Conservation (phyloP, 73 alveolate genomes). For the Stentor roeselii region DNA sequence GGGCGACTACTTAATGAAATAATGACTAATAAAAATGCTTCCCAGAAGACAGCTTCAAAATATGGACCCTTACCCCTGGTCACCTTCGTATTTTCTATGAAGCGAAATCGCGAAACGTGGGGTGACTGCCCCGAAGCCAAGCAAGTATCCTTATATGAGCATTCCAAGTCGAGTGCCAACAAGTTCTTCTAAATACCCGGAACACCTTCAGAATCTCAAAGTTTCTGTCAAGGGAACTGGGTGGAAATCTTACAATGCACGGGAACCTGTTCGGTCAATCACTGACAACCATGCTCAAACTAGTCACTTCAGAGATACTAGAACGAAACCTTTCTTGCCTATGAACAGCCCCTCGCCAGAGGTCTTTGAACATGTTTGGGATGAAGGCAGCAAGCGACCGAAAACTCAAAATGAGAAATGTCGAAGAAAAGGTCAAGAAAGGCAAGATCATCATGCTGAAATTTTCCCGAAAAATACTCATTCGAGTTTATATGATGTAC, state of each 20-base stretch:
- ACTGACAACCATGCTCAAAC: neutral
- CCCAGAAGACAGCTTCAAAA: neutral
- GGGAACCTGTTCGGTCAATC: neutral
- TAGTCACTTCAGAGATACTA: neutral
- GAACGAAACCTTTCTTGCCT: neutral
- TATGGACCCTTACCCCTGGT: neutral
- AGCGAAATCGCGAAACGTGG: conserved; percentile 15
- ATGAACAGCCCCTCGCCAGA: neutral
- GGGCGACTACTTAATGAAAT: no score
- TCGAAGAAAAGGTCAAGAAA: neutral
- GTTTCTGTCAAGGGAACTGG: conserved; percentile 14
- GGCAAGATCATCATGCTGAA: neutral
- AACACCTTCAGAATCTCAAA: neutral
- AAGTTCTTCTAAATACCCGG: neutral
- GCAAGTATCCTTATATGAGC: neutral
- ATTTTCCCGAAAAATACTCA: neutral
- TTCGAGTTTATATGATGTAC: neutral
- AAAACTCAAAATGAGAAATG: conserved; percentile 17
- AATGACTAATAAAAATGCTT: no score
- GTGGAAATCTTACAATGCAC: neutral
- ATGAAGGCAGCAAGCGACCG: conserved; percentile 16
- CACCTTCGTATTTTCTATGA: neutral
- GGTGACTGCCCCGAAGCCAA: conserved; percentile 16
- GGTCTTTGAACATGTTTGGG: neutral
- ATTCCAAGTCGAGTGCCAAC: neutral